A percentile compares a stretch with the other conserved stretches of the same genome.
phyloP scores from a whole-genome alignment of 164 flowering plant species.

The Tetracentron sinense region DNA sequence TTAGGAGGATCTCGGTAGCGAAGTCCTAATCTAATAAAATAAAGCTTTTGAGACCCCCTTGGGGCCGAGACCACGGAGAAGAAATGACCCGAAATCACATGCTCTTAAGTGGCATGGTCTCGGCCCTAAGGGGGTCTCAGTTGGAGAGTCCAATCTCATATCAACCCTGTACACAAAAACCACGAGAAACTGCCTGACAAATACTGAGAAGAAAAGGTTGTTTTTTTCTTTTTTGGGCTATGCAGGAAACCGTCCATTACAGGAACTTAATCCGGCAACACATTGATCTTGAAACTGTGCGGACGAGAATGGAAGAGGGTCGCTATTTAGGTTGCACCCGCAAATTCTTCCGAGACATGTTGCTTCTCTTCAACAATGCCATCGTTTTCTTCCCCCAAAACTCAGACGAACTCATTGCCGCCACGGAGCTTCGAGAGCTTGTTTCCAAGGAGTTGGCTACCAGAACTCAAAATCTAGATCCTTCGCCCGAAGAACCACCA shows the following conservation, averaged over 20 bases:
- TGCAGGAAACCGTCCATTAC: conserved; percentile 12
- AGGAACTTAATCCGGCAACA: conserved; percentile 17
- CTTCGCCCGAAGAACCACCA: not conserved
- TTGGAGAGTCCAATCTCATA: no score
- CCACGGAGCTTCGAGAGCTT: conserved; percentile 8
- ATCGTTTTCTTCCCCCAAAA: conserved; percentile 4
- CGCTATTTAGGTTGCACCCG: conserved; percentile 4
- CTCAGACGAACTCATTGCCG: conserved; percentile 8
- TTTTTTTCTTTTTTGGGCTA: no score
- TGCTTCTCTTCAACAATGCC: conserved; percentile 16
- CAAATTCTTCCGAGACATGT: conserved; percentile 12
- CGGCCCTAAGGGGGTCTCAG: no score
- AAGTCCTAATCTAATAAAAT: no score
- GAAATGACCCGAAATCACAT: no score
- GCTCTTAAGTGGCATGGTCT: no score
- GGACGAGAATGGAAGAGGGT: conserved; percentile 15
- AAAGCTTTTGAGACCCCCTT: no score
- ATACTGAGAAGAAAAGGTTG: no score
- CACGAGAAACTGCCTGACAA: no score
- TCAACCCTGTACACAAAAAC: no score
- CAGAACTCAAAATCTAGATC: not conserved
- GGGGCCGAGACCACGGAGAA: no score
- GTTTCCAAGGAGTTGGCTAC: not conserved
- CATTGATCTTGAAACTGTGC: conserved; percentile 20
- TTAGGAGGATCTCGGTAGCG: no score